Evolutionary conservation across 163 green algal species (phyloP).

Genomic region (Scenedesmus sp.): DNA sequence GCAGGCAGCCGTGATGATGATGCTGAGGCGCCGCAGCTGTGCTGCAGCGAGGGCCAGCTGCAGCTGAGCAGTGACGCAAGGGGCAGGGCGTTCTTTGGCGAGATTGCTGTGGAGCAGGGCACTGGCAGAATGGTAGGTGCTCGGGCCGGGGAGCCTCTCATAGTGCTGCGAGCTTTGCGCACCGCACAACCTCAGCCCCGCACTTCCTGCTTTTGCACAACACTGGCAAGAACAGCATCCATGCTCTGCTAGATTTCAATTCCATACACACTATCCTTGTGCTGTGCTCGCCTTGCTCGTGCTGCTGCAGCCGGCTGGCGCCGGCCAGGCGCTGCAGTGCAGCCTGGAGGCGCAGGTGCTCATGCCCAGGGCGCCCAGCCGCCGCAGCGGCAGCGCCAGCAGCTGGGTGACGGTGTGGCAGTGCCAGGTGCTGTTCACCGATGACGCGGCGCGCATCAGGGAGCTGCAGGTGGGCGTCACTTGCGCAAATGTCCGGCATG

Average conservation of each 20-base stretch:
- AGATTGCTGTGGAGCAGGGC: constrained; percentile 69
- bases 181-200: no score
- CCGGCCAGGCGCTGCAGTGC: constrained; percentile 22
- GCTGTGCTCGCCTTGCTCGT: not conserved
- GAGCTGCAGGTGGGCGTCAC: constrained; percentile 55
- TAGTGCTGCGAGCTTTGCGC: no score
- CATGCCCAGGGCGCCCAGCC: constrained; percentile 38
- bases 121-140: constrained; percentile 58
- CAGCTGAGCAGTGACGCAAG: constrained; percentile 60
- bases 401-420: constrained; percentile 56
- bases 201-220: no score
- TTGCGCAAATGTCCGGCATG: not conserved
- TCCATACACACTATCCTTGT: not conserved
- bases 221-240: no score
- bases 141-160: no score
- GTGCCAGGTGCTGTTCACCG: constrained; percentile 73
- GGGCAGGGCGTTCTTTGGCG: constrained; percentile 69
- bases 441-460: constrained; percentile 67
- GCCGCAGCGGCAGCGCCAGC: not conserved
- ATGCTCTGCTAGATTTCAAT: no score
- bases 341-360: constrained; percentile 48
- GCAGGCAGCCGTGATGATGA: not conserved
- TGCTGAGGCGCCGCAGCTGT: constrained; percentile 48
- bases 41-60: constrained; percentile 9
- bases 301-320: not conserved